phyloP scores from a whole-genome alignment of 768 basidiomycete species.

The Russula virescens region DNA sequence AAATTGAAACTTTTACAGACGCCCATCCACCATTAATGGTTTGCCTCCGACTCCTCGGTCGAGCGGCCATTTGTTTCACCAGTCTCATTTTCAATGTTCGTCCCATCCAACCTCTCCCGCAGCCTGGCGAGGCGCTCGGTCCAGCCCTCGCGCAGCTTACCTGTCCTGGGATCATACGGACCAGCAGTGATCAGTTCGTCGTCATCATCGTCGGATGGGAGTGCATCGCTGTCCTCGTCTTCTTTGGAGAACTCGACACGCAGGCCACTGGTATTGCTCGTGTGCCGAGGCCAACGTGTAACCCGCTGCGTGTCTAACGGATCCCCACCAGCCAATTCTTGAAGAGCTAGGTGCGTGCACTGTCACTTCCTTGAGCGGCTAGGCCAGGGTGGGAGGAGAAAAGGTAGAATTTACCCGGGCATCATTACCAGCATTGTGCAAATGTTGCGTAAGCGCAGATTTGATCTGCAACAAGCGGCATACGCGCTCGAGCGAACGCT shows the following conservation, averaged over 20 bases:
- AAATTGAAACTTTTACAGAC: neutral
- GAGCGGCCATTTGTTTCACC: neutral
- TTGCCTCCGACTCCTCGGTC: neutral
- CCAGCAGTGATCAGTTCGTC: slow-evolving; percentile 22
- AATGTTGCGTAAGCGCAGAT: slow-evolving; percentile 34
- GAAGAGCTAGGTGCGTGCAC: slow-evolving; percentile 66
- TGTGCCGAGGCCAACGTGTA: slow-evolving; percentile 69
- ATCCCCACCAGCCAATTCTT: slow-evolving; percentile 67
- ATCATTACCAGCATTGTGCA: slow-evolving; percentile 88
- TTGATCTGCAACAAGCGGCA: slow-evolving; percentile 57
- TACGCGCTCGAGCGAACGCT: slow-evolving; percentile 51
- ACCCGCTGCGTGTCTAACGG: slow-evolving; percentile 72
- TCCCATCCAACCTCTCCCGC: slow-evolving; percentile 5
- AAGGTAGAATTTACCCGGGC: slow-evolving; percentile 48
- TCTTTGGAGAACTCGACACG: slow-evolving; percentile 54
- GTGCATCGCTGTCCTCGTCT: slow-evolving; percentile 45
- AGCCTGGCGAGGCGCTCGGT: slow-evolving; percentile 4
- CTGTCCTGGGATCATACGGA: slow-evolving; percentile 23
- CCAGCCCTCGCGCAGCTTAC: slow-evolving; percentile 18
- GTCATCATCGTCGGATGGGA: slow-evolving; percentile 19
- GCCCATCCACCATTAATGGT: neutral
- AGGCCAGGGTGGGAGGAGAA: neutral
- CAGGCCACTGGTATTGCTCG: slow-evolving; percentile 29
- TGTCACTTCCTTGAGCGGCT: slow-evolving; percentile 28
- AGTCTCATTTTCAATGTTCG: neutral